Conservation (phyloP, 169 alveolate species). For the Plasmodium vivax region DNA sequence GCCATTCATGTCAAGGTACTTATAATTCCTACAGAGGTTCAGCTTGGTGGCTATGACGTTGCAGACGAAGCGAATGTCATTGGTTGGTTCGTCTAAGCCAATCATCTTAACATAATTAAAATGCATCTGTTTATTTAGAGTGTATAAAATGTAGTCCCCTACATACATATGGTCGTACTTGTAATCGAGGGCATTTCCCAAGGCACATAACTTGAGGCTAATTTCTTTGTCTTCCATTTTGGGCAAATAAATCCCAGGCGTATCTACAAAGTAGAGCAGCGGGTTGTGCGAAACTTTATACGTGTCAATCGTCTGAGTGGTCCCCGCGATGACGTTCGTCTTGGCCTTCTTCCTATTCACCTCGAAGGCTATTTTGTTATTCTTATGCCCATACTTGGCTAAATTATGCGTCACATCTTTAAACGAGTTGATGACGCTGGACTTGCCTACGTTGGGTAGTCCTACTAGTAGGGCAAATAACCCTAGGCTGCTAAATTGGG, state of each 20-base stretch:
- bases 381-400: constrained; percentile 50
- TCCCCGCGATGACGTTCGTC: constrained; percentile 68
- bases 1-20: constrained; percentile 69
- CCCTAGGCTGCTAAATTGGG: constrained; percentile 68
- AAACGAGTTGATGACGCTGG: constrained; percentile 94
- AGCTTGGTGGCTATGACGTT: constrained; percentile 59
- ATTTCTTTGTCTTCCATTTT: constrained; percentile 80
- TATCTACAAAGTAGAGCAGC: constrained; percentile 46
- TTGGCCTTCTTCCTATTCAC: constrained; percentile 53
- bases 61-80: constrained; percentile 78
- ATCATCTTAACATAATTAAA: constrained; percentile 80
- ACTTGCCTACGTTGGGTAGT: constrained; percentile 99
- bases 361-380: constrained; percentile 62
- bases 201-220: constrained; percentile 86
- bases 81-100: constrained; percentile 83
- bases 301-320: constrained; percentile 40
- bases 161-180: constrained; percentile 83
- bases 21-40: constrained; percentile 68
- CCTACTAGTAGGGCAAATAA: constrained; percentile 89
- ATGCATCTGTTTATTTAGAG: constrained; percentile 78
- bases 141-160: constrained; percentile 83
- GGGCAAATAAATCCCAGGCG: constrained; percentile 76
- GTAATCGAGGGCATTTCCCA: constrained; percentile 88
- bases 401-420: constrained; percentile 57
- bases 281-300: constrained; percentile 72